Evolutionary conservation across 2,329 filamentous ascomycete genomes (phyloP).

Genomic region (Harringtonia lauricola): DNA sequence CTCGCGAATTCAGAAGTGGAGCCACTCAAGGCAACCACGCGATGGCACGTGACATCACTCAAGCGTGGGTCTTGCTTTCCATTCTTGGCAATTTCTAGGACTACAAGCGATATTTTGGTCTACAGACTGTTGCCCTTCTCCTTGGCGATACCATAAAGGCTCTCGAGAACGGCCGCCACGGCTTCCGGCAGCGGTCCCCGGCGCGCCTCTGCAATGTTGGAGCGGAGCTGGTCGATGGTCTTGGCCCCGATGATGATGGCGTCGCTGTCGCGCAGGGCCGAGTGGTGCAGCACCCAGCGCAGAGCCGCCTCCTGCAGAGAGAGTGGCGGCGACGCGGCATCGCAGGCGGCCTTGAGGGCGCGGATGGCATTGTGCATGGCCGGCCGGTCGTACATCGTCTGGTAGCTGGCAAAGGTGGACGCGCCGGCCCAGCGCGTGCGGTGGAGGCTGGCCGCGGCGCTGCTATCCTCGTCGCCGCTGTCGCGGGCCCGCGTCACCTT

Average conservation of each 20-base stretch:
- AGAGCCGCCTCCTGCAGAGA: constrained; percentile 4
- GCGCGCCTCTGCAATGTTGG: constrained; percentile 8
- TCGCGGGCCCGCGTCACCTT: constrained; percentile 7
- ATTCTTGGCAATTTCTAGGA: not conserved
- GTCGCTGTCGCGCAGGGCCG: constrained; percentile 6
- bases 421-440: constrained; percentile 10
- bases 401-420: not conserved
- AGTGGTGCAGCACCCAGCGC: constrained; percentile 11
- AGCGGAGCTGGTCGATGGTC: constrained; percentile 6
- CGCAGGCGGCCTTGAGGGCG: constrained; percentile 1
- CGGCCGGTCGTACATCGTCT: constrained; percentile 2
- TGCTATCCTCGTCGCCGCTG: too few relatives aligned
- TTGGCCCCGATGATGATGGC: constrained; percentile 12
- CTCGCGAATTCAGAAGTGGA: not conserved
- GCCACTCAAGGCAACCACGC: constrained; percentile 5
- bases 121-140: too few relatives aligned
- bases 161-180: constrained; percentile 10
- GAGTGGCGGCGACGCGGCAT: constrained; percentile 1
- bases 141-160: too few relatives aligned
- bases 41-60: constrained; percentile 5
- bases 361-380: constrained; percentile 6
- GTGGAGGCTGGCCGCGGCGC: not conserved
- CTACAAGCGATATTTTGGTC: too few relatives aligned
- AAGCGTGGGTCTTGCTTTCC: not conserved
- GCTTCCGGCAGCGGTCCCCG: constrained; percentile 14